These are phyloP conservation scores for Didymella glomerata DNA, from an alignment of 2,329 filamentous ascomycete species.

Conservation along the genomic window DNA sequence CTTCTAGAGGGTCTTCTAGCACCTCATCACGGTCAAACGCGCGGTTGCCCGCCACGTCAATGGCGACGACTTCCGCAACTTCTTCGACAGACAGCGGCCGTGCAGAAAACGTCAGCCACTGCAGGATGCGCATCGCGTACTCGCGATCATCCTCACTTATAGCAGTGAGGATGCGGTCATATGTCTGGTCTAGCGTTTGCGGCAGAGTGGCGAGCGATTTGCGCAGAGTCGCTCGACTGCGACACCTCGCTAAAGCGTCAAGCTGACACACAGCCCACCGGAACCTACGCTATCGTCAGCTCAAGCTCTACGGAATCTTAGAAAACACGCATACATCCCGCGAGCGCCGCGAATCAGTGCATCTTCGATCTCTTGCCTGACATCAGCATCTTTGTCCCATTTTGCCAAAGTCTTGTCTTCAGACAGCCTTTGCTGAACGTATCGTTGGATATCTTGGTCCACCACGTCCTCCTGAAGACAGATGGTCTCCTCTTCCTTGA, in stretches of 20 bases:
- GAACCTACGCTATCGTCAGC: slow-evolving; percentile 34
- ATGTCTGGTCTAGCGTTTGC: slow-evolving; percentile 38
- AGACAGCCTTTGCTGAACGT: slow-evolving; percentile 47
- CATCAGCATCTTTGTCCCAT: slow-evolving; percentile 34
- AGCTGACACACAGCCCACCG: slow-evolving; percentile 41
- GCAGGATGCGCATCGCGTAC: slow-evolving; percentile 35
- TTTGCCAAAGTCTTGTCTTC: slow-evolving; percentile 36
- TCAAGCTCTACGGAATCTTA: not conserved
- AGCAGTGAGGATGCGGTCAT: slow-evolving; percentile 36
- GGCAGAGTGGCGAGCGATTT: slow-evolving; percentile 34
- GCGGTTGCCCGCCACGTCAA: slow-evolving; percentile 35
- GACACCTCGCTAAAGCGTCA: slow-evolving; percentile 30
- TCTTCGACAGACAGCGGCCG: slow-evolving; percentile 34
- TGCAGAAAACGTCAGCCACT: slow-evolving; percentile 37
- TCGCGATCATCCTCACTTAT: slow-evolving; percentile 28
- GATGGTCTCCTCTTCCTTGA: slow-evolving; percentile 26
- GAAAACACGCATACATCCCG: slow-evolving; percentile 36
- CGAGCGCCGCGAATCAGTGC: slow-evolving; percentile 40
- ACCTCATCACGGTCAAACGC: slow-evolving; percentile 48
- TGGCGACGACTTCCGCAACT: slow-evolving; percentile 37
- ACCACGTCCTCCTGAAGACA: slow-evolving; percentile 37
- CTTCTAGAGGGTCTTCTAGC: slow-evolving; percentile 46
- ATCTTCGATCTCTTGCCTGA: slow-evolving; percentile 40
- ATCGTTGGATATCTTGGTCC: slow-evolving; percentile 41
- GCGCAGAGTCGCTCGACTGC: not conserved